Conservation (phyloP, 495 filamentous ascomycete genomes). For the Penicillium salamii region DNA sequence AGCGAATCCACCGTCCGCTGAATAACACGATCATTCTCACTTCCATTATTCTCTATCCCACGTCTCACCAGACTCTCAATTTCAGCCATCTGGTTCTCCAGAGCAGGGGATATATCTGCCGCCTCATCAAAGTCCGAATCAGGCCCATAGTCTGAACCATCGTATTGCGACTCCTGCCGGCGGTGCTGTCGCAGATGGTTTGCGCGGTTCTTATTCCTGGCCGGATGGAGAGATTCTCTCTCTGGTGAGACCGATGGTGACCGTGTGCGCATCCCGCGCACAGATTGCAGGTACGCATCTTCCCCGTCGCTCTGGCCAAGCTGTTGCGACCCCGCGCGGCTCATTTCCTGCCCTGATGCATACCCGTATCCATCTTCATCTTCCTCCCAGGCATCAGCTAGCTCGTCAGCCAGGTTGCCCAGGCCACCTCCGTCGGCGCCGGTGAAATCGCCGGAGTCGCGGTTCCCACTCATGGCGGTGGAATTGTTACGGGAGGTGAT, state of each 20-base stretch:
- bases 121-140: conserved; percentile 71
- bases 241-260: conserved; percentile 32
- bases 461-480: conserved; percentile 49
- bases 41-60: conserved; percentile 70
- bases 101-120: conserved; percentile 64
- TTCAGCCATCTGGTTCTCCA: conserved; percentile 73
- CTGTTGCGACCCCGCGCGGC: conserved; percentile 30
- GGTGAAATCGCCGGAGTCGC: conserved; percentile 42
- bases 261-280: conserved; percentile 23
- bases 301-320: conserved; percentile 33
- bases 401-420: conserved; percentile 81
- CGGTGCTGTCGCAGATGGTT: conserved; percentile 39
- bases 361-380: conserved; percentile 54
- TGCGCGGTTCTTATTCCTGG: conserved; percentile 28
- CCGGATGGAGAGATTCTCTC: conserved; percentile 25
- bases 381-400: conserved; percentile 57
- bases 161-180: conserved; percentile 50
- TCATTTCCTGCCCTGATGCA: conserved; percentile 41
- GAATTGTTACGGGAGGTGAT: conserved; percentile 52
- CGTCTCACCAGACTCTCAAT: conserved; percentile 72
- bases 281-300: conserved; percentile 30
- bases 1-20: conserved; percentile 69
- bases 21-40: conserved; percentile 64
- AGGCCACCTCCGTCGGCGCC: conserved; percentile 54
- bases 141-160: conserved; percentile 57